phyloP scores from a whole-genome alignment of 345 rosid genomes.

The Erucastrum elatum region DNA sequence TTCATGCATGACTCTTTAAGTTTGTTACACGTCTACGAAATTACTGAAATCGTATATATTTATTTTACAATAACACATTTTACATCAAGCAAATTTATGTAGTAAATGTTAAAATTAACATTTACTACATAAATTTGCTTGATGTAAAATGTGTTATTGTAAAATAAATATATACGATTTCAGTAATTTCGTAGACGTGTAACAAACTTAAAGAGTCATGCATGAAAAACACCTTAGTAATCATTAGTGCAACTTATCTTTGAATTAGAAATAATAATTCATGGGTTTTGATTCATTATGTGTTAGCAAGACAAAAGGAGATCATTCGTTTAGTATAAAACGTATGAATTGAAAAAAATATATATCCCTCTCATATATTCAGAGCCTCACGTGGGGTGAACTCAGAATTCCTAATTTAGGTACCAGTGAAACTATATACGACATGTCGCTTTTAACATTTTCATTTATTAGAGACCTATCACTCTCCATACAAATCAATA shows the following conservation, averaged over 20 bases:
- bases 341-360: constrained; percentile 13
- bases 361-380: constrained; percentile 22
- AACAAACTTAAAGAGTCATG: neutral
- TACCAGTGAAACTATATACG: constrained; percentile 17
- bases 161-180: neutral
- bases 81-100: neutral
- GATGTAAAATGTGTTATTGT: too few relatives aligned
- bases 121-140: neutral
- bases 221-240: neutral
- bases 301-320: neutral
- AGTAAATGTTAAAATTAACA: too few relatives aligned
- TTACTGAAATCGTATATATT: neutral
- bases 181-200: neutral
- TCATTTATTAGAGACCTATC: constrained; percentile 26
- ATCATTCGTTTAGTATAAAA: neutral
- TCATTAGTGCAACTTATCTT: neutral
- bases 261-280: neutral
- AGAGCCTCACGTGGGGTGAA: constrained; percentile 38
- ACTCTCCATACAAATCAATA: neutral
- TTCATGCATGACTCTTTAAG: neutral
- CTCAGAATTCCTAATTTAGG: constrained; percentile 13
- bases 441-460: constrained; percentile 23
- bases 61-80: neutral
- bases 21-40: neutral
- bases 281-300: neutral